Base-by-base conservation (phyloP, 139 green algal genomes). In the Chlamydomonas schloesseri region DNA sequence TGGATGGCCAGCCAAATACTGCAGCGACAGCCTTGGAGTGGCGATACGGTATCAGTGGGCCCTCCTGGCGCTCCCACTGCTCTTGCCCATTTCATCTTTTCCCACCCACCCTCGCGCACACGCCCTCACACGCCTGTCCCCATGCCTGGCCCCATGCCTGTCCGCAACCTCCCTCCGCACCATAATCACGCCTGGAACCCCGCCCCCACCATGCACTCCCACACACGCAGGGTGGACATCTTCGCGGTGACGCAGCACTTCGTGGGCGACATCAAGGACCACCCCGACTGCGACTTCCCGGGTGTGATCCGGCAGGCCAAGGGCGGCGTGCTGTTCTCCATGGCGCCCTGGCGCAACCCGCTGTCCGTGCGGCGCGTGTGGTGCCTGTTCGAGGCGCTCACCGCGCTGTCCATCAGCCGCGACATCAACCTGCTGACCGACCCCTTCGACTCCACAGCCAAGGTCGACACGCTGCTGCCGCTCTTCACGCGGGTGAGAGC, bases 171-270 rank as follows among this genome's bases (percentile, higher is more conserved):
- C n/a, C n/a, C n/a, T n/a, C n/a, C n/a, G n/a, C n/a, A n/a, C n/a
- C n/a, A n/a, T n/a, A n/a, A n/a, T n/a, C n/a, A 8, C 42, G 42
- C 42, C 42, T 8, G 42, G 6, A 8, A 5, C 42, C 42, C 6
- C 42, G 42, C 42, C 42, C 42, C 42, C 5, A 50, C 42, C 42
- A 50, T 8, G n/a, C n/a, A n/a, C n/a, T n/a, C n/a, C n/a, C n/a
- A n/a, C n/a, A n/a, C 42, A 5, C 42, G 42, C 42, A 50, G 42
- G 86, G 71, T 87, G 58, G 86, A 90, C 71, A 70, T 90, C 55
- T 90, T 90, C 70, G 86, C 86, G 37, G 86, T 90, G 26, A 71
- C 73, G 62, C 86, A 90, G 57, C 73, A 90, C 78, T 90, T 90
- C 71, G 47, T 42, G 13, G 86, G 86, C 47, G 86, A 90, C 62